Evolutionary conservation across 345 rosid genomes (phyloP), one percentile per base, ranked within the genome.

Genomic region (Conringia planisiliqua): DNA sequence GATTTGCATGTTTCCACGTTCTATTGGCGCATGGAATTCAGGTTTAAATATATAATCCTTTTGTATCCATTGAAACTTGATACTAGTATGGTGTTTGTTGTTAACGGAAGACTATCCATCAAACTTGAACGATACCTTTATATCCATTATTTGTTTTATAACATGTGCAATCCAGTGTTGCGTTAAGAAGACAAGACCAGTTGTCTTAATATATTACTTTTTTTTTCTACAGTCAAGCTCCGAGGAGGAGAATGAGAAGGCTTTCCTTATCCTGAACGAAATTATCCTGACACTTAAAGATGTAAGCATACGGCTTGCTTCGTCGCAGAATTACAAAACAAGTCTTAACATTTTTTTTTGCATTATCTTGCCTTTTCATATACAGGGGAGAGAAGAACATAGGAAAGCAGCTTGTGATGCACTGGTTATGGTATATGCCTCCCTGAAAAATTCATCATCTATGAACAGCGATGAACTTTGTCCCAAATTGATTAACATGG

Each of bases 221-320:
- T 11, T 56, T 5, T 73, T 5, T 73, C 22, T 84, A 85, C 86
- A 92, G 97, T 83, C 76, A 58, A 82, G 82, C 77, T 55, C 71
- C 18, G 89, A 88, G 75, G 92, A 90, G 74, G 90, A 92, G 75
- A 86, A 82, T 78, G 81, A 84, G 26, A 90, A 86, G 84, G 87
- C 88, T 52, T 92, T 95, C 83, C 96, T 87, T 69, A 83, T 95
- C 71, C 88, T 92, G 69, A 90, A 90, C 77, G 98, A 95, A 84
- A 89, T 95, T 72, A 90, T 95, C 80, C 81, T 92, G 67, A 81
- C 85, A 42, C 82, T 88, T 66, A 95, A 95, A 80, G 93, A 90
- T 82, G 98, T 94, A 91, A 79, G 90, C 77, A 44, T 47, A 38
- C 46, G 44, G 24, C 54, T 76, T 62, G n/a, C 75, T 20, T 51